These are phyloP conservation scores for Paramecium caudatum DNA, from an alignment of 73 alveolate genomes.

Conservation along the genomic window DNA sequence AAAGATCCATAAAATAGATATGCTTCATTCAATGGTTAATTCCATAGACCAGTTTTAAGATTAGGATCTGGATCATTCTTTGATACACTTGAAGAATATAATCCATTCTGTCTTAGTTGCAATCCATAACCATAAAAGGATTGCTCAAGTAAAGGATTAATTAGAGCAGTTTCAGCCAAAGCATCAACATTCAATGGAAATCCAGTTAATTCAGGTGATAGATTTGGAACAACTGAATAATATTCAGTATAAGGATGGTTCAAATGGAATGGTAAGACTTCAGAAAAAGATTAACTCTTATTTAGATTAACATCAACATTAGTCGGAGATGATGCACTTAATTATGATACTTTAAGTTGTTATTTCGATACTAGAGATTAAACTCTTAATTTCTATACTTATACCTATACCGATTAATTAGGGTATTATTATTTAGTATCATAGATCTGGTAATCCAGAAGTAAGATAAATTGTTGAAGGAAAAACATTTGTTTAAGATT, in stretches of 20 bases:
- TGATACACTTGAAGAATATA: constrained; percentile 13
- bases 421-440: background rate
- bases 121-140: constrained; percentile 43
- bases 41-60: constrained; percentile 62
- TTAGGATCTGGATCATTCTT: constrained; percentile 64
- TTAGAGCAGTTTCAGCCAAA: constrained; percentile 14
- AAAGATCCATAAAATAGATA: constrained; percentile 37
- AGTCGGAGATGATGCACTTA: constrained; percentile 1
- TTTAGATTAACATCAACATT: constrained; percentile 48
- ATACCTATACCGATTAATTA: constrained; percentile 15
- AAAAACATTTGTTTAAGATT: constrained; percentile 46
- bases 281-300: background rate
- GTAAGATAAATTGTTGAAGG: constrained; percentile 59
- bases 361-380: constrained; percentile 42
- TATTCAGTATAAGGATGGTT: constrained; percentile 63
- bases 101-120: constrained; percentile 30
- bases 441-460: constrained; percentile 57
- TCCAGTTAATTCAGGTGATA: constrained; percentile 28
- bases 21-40: constrained; percentile 59
- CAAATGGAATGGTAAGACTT: constrained; percentile 53
- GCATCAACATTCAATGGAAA: constrained; percentile 21
- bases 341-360: constrained; percentile 30
- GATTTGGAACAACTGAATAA: constrained; percentile 28
- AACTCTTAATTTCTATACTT: constrained; percentile 54
- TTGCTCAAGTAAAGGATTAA: constrained; percentile 8